Percentiles rank a stretch among this genome's conserved stretches.
phyloP scores from a whole-genome alignment of 2,329 filamentous ascomycete genomes.

The Trichoderma oligosporum region DNA sequence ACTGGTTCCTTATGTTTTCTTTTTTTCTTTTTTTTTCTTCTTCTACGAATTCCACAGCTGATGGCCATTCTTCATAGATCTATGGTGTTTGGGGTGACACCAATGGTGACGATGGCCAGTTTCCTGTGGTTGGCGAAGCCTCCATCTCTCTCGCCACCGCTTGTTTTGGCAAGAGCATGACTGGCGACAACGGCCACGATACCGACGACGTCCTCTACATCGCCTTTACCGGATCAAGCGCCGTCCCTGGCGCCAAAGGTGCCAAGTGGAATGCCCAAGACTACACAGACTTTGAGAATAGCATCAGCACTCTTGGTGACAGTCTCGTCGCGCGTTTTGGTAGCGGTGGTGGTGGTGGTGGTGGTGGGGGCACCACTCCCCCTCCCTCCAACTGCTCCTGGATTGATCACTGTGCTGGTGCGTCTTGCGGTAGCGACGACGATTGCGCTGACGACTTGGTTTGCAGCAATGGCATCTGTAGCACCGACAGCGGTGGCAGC shows the following conservation, averaged over 20 bases:
- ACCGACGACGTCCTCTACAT: constrained; percentile 59
- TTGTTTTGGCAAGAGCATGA: constrained; percentile 53
- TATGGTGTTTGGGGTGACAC: constrained; percentile 61
- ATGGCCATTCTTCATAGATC: constrained; percentile 31
- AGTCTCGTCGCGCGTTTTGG: constrained; percentile 42
- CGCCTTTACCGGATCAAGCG: constrained; percentile 54
- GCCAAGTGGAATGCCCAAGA: constrained; percentile 53
- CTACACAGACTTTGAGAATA: constrained; percentile 50
- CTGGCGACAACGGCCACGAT: constrained; percentile 53
- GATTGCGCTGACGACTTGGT: constrained; percentile 23
- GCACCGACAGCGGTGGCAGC: not conserved
- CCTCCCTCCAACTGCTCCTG: constrained; percentile 20
- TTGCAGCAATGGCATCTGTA: constrained; percentile 24
- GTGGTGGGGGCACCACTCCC: not conserved
- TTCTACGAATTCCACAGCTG: not conserved
- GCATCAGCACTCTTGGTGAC: constrained; percentile 50
- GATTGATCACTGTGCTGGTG: constrained; percentile 21
- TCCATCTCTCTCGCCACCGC: constrained; percentile 55
- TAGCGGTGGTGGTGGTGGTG: constrained; percentile 7
- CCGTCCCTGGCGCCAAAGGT: constrained; percentile 51
- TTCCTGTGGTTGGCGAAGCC: constrained; percentile 52
- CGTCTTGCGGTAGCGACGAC: constrained; percentile 12
- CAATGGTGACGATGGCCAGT: constrained; percentile 50
- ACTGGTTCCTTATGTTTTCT: no score
- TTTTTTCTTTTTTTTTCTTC: not conserved